Base-by-base conservation (phyloP, 2,329 filamentous ascomycete species). In the Exutisphaerella laricina region DNA sequence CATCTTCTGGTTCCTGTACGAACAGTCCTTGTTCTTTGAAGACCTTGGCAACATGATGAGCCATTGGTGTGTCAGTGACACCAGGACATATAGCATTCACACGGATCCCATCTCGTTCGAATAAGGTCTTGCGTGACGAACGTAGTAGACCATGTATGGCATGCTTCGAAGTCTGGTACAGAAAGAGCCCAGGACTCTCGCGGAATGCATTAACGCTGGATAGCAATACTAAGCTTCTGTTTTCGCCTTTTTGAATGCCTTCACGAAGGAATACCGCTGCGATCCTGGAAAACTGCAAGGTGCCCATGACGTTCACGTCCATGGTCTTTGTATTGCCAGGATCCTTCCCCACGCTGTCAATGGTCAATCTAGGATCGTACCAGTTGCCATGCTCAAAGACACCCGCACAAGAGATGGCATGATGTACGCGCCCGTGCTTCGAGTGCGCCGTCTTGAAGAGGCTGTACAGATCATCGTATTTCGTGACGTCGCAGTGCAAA, bases 261-360 rank as follows among this genome's bases (percentile, higher is more conserved):
- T 73, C 64, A 16, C 66, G 64, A 29, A 76, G 63, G 49, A 72
- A 76, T 3, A 72, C 72, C 14, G 69, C 62, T 1, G 73, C 73
- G 13, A 76, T 68, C 2, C 72, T 65, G 12, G 68, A 61, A 45
- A 75, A 73, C 26, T 69, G 65, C 14, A 75, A 48, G 4, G 46
- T 45, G 7, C 50, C 50, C 7, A 46, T 36, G 1, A 76, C 60
- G 48, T 76, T 74, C 41, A 75, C 66, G 28, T 73, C 68, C 9
- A 75, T 55, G 3, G 67, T 62, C 46, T 64, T 65, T 25, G 62
- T 58, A 4, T 65, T 55, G 0, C 63, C 39, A 63, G 55, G 3
- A 61, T 55, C 1, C 58, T 59, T 55, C 22, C 64, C 61, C 16
- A 76, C 62, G 6, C 60, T 67, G 25, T 70, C 64, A 10, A 73